These are phyloP conservation scores for Paracoccidioides lutzii DNA, from an alignment of 2,329 filamentous ascomycete genomes.

Conservation along the genomic window DNA sequence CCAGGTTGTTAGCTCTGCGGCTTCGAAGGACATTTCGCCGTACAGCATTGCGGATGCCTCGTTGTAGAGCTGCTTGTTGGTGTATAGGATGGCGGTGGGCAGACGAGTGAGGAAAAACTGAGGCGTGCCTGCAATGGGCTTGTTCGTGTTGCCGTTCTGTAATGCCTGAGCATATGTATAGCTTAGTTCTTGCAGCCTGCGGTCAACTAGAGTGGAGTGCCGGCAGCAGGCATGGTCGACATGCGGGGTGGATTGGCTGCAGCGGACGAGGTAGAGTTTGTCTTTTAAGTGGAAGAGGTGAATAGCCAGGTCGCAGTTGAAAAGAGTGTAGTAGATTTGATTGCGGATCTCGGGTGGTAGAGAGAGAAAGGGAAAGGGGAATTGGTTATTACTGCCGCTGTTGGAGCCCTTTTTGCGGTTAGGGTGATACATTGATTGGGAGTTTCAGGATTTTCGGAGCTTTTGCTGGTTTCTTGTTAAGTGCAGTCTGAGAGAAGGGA, in stretches of 20 bases:
- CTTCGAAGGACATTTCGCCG: conserved; percentile 20
- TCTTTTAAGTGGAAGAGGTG: conserved; percentile 26
- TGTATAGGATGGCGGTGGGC: conserved; percentile 17
- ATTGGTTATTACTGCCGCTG: neutral
- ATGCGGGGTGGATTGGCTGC: conserved; percentile 12
- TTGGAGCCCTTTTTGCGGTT: neutral
- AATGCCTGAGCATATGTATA: conserved; percentile 14
- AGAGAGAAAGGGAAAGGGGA: conserved; percentile 5
- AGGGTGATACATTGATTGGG: neutral
- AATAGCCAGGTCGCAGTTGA: conserved; percentile 20
- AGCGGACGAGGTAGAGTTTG: conserved; percentile 26
- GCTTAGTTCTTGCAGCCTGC: conserved; percentile 17
- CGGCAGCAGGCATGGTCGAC: conserved; percentile 20
- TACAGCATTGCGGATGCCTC: conserved; percentile 23
- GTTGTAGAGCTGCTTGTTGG: conserved; percentile 24
- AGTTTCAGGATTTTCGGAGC: neutral
- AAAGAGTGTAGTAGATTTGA: conserved; percentile 28
- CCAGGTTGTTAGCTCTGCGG: conserved; percentile 27
- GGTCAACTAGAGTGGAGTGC: conserved; percentile 20
- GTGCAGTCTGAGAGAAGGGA: neutral
- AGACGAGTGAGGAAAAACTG: neutral
- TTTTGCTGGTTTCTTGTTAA: neutral
- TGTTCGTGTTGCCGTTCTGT: neutral
- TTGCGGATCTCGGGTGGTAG: conserved; percentile 27
- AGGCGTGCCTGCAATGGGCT: neutral